These are phyloP conservation scores for Gonapodya sp. DNA, from an alignment of 192 early-diverging fungal genomes.

Conservation along the genomic window DNA sequence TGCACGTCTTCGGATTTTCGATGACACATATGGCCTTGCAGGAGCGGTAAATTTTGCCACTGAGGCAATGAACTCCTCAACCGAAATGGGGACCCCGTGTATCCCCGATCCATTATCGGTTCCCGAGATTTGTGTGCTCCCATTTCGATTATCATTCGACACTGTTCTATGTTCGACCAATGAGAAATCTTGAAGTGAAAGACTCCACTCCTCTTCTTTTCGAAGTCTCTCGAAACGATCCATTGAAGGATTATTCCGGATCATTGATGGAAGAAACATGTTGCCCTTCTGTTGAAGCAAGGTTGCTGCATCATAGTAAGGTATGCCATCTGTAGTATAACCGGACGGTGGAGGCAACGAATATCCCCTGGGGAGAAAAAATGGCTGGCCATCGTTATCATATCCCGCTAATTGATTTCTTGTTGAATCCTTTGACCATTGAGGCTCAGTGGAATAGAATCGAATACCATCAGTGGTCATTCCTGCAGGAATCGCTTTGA, in stretches of 20 bases:
- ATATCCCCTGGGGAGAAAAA: constrained; percentile 48
- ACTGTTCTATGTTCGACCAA: background rate
- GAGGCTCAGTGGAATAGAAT: constrained; percentile 33
- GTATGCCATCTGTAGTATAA: constrained; percentile 44
- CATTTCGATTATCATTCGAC: background rate
- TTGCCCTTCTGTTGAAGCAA: background rate
- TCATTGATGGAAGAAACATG: background rate
- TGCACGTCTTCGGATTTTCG: background rate
- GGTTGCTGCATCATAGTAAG: constrained; percentile 35
- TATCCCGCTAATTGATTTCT: constrained; percentile 43
- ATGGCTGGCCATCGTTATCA: constrained; percentile 43
- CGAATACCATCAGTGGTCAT: constrained; percentile 35
- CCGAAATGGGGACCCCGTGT: background rate
- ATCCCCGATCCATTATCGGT: background rate
- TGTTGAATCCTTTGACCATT: constrained; percentile 17
- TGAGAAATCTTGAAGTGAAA: background rate
- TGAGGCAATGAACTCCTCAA: constrained; percentile 23
- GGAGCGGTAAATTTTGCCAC: constrained; percentile 17
- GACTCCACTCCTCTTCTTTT: background rate
- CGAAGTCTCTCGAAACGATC: constrained; percentile 2
- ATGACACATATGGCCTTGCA: background rate
- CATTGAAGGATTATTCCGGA: background rate
- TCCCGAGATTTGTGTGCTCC: background rate
- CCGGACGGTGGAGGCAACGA: constrained; percentile 37
- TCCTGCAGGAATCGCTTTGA: constrained; percentile 40